phyloP scores from a whole-genome alignment of 1,284 basidiomycete genomes.

The Ganoderma meredithae region DNA sequence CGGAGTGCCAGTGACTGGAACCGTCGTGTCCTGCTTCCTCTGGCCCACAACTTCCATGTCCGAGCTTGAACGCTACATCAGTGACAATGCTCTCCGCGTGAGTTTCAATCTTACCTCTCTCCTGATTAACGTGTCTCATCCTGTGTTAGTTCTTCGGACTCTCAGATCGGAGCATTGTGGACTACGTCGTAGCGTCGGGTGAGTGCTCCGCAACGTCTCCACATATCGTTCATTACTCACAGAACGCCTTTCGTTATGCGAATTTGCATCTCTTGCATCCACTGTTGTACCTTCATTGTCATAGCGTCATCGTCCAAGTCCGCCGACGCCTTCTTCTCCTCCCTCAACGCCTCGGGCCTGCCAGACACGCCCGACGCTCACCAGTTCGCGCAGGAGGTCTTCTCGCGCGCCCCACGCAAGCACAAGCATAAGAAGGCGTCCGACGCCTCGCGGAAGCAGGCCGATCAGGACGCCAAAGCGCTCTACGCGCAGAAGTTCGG shows the following conservation, averaged over 20 bases:
- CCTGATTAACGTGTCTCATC: background rate
- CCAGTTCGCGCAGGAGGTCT: conserved; percentile 82
- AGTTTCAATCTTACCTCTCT: conserved; percentile 36
- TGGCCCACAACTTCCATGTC: conserved; percentile 38
- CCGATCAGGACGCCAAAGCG: conserved; percentile 75
- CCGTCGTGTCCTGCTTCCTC: conserved; percentile 1
- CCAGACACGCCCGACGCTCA: conserved; percentile 83
- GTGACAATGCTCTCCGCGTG: conserved; percentile 86
- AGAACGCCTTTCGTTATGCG: background rate
- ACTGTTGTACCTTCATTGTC: conserved; percentile 4
- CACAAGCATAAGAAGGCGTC: conserved; percentile 69
- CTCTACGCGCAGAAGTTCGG: conserved; percentile 81
- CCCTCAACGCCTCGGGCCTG: conserved; percentile 82
- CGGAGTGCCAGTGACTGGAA: background rate
- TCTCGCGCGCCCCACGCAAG: conserved; percentile 76
- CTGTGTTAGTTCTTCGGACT: conserved; percentile 75
- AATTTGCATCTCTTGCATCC: background rate
- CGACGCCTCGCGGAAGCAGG: conserved; percentile 63
- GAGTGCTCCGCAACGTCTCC: conserved; percentile 40
- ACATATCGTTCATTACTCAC: background rate
- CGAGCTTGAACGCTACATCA: conserved; percentile 80
- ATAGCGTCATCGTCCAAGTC: conserved; percentile 85
- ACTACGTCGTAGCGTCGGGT: conserved; percentile 89
- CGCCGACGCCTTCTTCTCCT: conserved; percentile 77
- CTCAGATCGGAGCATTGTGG: conserved; percentile 82